Base-by-base conservation (phyloP, 345 rosid species). In the Rhodamnia rubescens region DNA sequence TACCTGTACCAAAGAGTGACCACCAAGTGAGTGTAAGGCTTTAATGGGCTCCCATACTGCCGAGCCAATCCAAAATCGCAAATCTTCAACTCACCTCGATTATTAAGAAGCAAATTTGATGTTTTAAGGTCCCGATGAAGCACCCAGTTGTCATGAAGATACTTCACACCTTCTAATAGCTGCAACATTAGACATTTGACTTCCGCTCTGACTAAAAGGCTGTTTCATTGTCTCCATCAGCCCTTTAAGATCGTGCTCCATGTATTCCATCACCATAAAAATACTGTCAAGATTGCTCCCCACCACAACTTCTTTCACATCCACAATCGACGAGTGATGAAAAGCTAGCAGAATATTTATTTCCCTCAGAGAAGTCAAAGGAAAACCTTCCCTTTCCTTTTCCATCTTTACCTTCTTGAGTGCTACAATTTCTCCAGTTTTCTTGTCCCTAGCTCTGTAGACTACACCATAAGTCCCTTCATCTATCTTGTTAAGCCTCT, bases 1-100 rank as follows among this genome's bases (percentile, higher is more conserved):
- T 85, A 97, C 99, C 99, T 97, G 96, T 97, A 97, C 99, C 99
- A 97, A 87, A 97, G 98, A 40, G 99, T 96, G 86, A 97, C 99
- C 89, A 97, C 99, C 93, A 97, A 91, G 87, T 95, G 99, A 89
- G 99, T 97, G 90, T 97, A 97, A 3, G 98, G 99, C 87, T 97
- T 97, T 89, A 97, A 88, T 52, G 98, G 99, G 87, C 95, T 96
- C 56, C 99, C 99, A 90, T 97, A 97, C 84, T 97, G 99, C 86
- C 99, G 96, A 87, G 99, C 97, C 95, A 97, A 90, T 83, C 99
- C 99, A 88, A 97, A 97, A 88, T 97, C 99, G 74, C 99, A 97
- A 74, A 97, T 96, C 91, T 97, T 97, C 92, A 97, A 89, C 91
- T 97, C 99, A 90, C 99, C 99, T 36, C 94, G 89, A 87, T 97